phyloP scores from a whole-genome alignment of 2,329 filamentous ascomycete genomes.

The Phyllosticta paracitricarpa region DNA sequence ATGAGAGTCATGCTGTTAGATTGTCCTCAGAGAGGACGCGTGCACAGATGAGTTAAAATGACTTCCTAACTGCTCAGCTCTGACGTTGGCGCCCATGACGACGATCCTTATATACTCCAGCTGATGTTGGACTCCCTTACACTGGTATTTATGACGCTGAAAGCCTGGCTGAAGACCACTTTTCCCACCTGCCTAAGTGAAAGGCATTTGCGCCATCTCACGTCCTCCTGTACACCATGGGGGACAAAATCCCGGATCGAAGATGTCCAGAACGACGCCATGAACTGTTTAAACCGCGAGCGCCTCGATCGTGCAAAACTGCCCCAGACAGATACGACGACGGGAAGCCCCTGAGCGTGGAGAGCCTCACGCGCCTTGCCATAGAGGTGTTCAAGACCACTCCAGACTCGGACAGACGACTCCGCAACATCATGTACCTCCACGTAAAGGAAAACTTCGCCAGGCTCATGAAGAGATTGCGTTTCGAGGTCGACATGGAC shows the following conservation, averaged over 20 bases:
- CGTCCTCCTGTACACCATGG: not conserved
- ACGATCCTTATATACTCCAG: not conserved
- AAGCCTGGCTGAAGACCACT: not conserved
- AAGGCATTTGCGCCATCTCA: not conserved
- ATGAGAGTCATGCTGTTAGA: no score
- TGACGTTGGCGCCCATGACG: constrained; percentile 1
- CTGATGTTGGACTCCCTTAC: constrained; percentile 1
- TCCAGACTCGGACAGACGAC: not conserved
- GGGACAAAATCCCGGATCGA: not conserved
- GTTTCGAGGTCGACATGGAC: constrained; percentile 1
- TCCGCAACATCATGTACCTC: not conserved
- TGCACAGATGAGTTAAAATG: no score
- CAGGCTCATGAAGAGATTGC: not conserved
- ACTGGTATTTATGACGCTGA: not conserved
- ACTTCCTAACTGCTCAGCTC: not conserved
- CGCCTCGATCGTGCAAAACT: not conserved
- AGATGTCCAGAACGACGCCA: not conserved
- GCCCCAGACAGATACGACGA: not conserved
- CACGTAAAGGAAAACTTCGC: not conserved
- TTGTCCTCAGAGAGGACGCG: no score
- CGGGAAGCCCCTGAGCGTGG: not conserved
- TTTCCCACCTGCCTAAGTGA: not conserved
- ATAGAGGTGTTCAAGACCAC: not conserved
- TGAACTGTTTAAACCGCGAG: not conserved
- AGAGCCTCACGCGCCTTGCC: not conserved